A percentile compares a stretch with the other conserved stretches of the same genome.
Conservation (phyloP, 2,329 filamentous ascomycete genomes). For the Cadophora sp. region DNA sequence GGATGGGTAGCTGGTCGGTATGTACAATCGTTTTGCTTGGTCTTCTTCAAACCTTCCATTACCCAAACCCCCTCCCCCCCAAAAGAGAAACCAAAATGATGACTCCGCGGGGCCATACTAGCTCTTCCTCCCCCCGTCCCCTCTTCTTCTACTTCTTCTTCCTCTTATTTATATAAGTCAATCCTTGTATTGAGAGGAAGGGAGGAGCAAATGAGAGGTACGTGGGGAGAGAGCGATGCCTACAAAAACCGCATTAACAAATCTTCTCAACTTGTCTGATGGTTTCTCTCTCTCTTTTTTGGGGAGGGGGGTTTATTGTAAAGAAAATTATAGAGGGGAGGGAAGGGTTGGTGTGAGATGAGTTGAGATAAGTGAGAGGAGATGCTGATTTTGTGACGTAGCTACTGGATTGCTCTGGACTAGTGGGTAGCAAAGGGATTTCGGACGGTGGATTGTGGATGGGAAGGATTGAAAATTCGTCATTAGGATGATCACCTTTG, state of each 20-base stretch:
- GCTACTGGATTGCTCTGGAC: too few relatives aligned
- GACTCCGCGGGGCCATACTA: constrained; percentile 61
- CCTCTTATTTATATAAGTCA: constrained; percentile 44
- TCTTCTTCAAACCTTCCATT: background rate
- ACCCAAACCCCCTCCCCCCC: background rate
- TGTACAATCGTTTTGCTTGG: background rate
- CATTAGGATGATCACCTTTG: too few relatives aligned
- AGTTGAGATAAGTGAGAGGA: too few relatives aligned
- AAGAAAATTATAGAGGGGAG: too few relatives aligned
- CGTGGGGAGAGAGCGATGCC: constrained; percentile 51
- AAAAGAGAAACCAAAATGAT: constrained; percentile 47
- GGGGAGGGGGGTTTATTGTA: too few relatives aligned
- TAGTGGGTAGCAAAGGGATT: too few relatives aligned
- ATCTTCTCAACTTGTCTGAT: constrained; percentile 74
- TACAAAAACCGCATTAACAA: constrained; percentile 67
- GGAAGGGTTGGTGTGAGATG: too few relatives aligned
- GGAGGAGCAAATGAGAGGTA: constrained; percentile 31
- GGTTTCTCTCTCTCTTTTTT: constrained; percentile 15
- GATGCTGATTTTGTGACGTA: too few relatives aligned
- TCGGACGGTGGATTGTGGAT: background rate
- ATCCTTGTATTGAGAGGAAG: constrained; percentile 30
- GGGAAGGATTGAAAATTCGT: too few relatives aligned
- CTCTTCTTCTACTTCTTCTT: too few relatives aligned
- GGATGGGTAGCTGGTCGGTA: background rate
- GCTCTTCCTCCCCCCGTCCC: constrained; percentile 45